Base-by-base conservation (phyloP, 495 filamentous ascomycete genomes). In the Xylaria intraflava region DNA sequence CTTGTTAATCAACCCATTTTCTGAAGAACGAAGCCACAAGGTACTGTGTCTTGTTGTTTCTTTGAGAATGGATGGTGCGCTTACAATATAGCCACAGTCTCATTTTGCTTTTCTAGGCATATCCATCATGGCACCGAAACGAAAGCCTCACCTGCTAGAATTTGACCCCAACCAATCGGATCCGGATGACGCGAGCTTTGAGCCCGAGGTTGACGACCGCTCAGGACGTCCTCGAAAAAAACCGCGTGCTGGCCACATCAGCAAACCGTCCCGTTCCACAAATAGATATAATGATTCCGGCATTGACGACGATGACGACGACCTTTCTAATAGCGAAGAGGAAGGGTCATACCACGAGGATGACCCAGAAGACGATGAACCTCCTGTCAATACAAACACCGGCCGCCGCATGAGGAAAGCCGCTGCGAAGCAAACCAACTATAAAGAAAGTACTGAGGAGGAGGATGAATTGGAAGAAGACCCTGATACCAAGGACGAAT, bases 161-260 rank as follows among this genome's bases (percentile, higher is more conserved):
- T 80, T 92, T 59, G 88, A 89, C 66, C 84, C 84, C 20, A 90
- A 83, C 71, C 87, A 87, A 63, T 93, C 89, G 40, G 90, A 95
- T 61, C 81, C 89, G 0, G 82, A 89, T 40, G 90, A 95, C 57
- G 83, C 85, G 40, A 88, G 89, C 65, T 95, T 88, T 67, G 77
- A 79, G 40, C 76, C 75, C 26, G 58, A 60, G 9, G 27, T 24
- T 9, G 62, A 72, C 11, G 71, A 72, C 31, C 64, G 75, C 61
- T 67, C 81, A 65, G 47, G 65, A 62, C 57, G 71, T 62, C 62
- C 66, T 12, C 56, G 61, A 42, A 75, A 75, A 56, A 72, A 72
- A 56, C 62, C 68, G 10, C 66, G 71, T 6, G 22, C 67, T 7
- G 56, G 67, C 4, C 62, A 63, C 40, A 40, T 24, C 3, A 36